phyloP scores from a whole-genome alignment of 2,329 filamentous ascomycete genomes.

The Clathrospora elynae region DNA sequence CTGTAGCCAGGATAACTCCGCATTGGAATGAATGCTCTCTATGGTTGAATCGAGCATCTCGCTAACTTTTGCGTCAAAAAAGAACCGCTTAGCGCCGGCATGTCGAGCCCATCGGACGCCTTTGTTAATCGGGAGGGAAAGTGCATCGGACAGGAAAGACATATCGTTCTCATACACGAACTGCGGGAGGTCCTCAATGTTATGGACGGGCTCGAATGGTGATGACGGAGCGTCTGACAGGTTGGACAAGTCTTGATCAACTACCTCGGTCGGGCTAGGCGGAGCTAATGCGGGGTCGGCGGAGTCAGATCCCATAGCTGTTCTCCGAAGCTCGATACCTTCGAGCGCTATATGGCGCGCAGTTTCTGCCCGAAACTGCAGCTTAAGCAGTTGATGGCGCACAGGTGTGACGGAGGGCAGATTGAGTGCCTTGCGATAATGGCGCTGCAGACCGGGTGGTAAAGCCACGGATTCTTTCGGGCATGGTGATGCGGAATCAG shows the following conservation, averaged over 20 bases:
- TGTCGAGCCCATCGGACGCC: constrained; percentile 21
- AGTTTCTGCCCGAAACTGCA: constrained; percentile 11
- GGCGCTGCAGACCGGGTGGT: background rate
- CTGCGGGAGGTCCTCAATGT: background rate
- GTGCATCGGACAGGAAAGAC: constrained; percentile 23
- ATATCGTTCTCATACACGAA: constrained; percentile 18
- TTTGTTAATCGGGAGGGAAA: constrained; percentile 9
- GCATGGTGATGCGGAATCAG: too few species aligned
- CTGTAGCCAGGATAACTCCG: constrained; percentile 8
- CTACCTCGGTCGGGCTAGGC: constrained; percentile 7
- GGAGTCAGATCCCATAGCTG: constrained; percentile 12
- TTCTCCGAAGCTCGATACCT: constrained; percentile 1
- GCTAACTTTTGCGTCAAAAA: constrained; percentile 25
- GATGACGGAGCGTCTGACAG: constrained; percentile 8
- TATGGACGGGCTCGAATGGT: background rate
- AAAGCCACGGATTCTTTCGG: background rate
- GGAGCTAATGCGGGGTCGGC: constrained; percentile 10
- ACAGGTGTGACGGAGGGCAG: constrained; percentile 12
- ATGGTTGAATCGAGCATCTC: constrained; percentile 33
- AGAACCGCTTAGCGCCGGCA: constrained; percentile 23
- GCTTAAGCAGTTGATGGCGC: constrained; percentile 17
- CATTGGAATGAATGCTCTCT: constrained; percentile 19
- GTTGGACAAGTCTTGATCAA: constrained; percentile 16
- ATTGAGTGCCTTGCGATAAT: background rate
- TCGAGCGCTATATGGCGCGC: constrained; percentile 4